Evolutionary conservation across 352 stramenopile species (phyloP).

Genomic region (Pythium biforme): DNA sequence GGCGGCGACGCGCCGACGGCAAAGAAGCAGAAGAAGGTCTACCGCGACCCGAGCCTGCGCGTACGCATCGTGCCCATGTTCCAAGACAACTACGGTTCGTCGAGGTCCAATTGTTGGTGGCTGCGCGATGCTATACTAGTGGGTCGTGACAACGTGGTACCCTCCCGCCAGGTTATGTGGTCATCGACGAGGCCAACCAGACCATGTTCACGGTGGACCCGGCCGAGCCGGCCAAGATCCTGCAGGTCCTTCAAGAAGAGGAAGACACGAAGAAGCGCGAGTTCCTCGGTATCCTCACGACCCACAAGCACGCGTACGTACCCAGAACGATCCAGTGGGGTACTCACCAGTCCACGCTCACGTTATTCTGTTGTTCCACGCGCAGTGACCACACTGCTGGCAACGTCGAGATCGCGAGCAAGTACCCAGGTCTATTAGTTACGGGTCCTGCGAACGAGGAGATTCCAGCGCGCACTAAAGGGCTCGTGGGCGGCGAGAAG

Average conservation of each 20-base stretch:
- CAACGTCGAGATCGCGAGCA: slow-evolving; percentile 62
- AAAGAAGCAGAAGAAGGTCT: slow-evolving; percentile 52
- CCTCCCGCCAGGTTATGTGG: slow-evolving; percentile 51
- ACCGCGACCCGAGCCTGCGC: slow-evolving; percentile 74
- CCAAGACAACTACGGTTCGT: slow-evolving; percentile 76
- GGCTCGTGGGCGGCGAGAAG: slow-evolving; percentile 75
- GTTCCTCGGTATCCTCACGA: slow-evolving; percentile 90
- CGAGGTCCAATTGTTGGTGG: too few species aligned
- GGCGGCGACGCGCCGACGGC: neutral
- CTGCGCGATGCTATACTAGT: too few species aligned
- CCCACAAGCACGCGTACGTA: slow-evolving; percentile 90
- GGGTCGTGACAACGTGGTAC: neutral
- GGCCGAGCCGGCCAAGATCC: slow-evolving; percentile 59
- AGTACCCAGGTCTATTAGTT: slow-evolving; percentile 69
- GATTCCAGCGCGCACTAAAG: slow-evolving; percentile 68
- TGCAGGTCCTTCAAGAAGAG: slow-evolving; percentile 70
- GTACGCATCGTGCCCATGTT: slow-evolving; percentile 86
- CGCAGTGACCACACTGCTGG: slow-evolving; percentile 77
- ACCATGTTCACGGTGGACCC: slow-evolving; percentile 83
- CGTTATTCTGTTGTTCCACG: neutral
- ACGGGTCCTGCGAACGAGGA: slow-evolving; percentile 68
- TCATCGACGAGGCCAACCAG: slow-evolving; percentile 80
- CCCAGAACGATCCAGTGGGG: neutral
- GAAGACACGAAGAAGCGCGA: slow-evolving; percentile 57
- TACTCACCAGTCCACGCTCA: neutral